Conservation (phyloP, 2,329 filamentous ascomycete genomes). For the Domatiomyces catenatus region DNA sequence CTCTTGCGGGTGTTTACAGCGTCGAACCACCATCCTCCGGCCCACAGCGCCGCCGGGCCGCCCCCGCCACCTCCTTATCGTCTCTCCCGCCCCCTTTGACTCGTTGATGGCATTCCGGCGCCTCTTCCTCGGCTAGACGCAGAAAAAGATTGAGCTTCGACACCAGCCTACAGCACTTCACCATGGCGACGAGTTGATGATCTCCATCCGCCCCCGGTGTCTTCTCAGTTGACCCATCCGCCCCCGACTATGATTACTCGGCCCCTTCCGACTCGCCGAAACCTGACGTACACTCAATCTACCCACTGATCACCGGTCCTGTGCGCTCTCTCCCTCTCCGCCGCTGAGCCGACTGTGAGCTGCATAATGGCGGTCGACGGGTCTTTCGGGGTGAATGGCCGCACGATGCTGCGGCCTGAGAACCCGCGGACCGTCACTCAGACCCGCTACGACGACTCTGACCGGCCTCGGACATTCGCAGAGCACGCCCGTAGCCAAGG, state of each 20-base stretch:
- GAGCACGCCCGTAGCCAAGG: constrained; percentile 8
- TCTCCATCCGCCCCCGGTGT: not conserved
- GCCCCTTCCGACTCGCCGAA: not conserved
- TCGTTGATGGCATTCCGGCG: not conserved
- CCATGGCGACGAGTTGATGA: not conserved
- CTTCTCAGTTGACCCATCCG: not conserved
- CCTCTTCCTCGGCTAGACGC: not conserved
- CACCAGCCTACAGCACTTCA: not conserved
- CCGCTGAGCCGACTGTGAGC: not conserved
- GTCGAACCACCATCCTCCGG: not conserved
- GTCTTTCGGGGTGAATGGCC: not conserved
- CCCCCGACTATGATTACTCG: not conserved
- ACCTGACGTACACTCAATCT: not conserved
- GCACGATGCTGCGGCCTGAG: not conserved
- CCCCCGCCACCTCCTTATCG: not conserved
- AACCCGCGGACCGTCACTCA: not conserved
- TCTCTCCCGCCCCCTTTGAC: not conserved
- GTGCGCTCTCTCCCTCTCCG: not conserved
- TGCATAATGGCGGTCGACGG: not conserved
- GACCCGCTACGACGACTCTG: not conserved
- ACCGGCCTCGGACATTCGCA: constrained; percentile 8
- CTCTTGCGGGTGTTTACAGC: not conserved
- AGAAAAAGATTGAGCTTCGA: not conserved
- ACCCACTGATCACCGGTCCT: not conserved
- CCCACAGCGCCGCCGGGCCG: too few relatives aligned